Evolutionary conservation across 2,329 filamentous ascomycete genomes (phyloP), one percentile per base, ranked within the genome.

Genomic region (Diaporthe amygdali): DNA sequence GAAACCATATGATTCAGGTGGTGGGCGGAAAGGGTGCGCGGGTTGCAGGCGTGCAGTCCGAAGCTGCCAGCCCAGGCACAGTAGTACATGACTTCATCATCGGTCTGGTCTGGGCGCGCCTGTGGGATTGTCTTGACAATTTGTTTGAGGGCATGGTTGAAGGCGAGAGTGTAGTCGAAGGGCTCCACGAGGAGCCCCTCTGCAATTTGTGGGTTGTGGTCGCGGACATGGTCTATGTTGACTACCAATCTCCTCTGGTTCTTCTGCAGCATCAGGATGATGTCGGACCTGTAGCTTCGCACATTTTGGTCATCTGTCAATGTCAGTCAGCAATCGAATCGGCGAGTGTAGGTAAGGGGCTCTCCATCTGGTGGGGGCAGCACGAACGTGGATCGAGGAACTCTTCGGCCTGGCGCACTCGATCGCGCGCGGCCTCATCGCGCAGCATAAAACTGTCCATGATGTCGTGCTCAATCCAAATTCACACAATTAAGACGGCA

Each of bases 21-120:
- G 49, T 91, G 88, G 2, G 96, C 98, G 64, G 94, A 94, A 37
- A 99, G 85, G 0, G 96, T 98, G 76, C 96, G 91, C 49, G 96
- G 96, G 78, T 98, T 99, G 88, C 95, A 98, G 15, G 95, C 89
- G 80, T 94, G 96, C 80, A 98, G 92, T 75, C 97, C 96, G 79
- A 99, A 99, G 79, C 94, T 97, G 75, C 96, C 96, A 69, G 96
- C 91, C 84, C 94, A 98, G n/a, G 96, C 96, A 79, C 96, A 98
- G 81, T 99, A 98, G 84, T 97, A 99, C 76, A 94, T 87, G 51
- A 91, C 90, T 80, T 98, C 95, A 37, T 93, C 91, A 52, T 90
- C 88, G 1, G 90, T 91, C 81, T 97, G 94, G 76, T 92, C 91
- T 3, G 92, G 88, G 2, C 94, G 90, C 49, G 93, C 90, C 77